Evolutionary conservation across 345 rosid species (phyloP).

Genomic region (Excoecaria cochinchinensis): DNA sequence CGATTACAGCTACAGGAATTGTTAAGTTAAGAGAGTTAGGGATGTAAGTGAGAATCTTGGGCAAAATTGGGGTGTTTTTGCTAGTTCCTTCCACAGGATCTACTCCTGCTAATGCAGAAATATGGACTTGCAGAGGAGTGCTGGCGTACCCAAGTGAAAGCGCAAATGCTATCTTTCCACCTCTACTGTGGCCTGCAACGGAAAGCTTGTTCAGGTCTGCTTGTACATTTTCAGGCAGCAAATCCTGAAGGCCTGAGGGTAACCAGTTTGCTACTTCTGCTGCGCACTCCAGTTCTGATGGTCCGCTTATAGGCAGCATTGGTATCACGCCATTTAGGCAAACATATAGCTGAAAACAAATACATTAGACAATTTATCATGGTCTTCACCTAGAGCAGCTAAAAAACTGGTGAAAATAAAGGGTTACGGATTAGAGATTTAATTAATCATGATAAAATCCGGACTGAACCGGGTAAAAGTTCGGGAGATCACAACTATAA

Average conservation of each 20-base stretch:
- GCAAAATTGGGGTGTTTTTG: neutral
- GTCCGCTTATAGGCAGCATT: slow-evolving; percentile 17
- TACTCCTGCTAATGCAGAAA: slow-evolving; percentile 30
- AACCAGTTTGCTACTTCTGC: slow-evolving; percentile 37
- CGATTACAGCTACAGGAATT: slow-evolving; percentile 30
- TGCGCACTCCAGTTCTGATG: slow-evolving; percentile 28
- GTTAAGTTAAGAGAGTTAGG: slow-evolving; percentile 27
- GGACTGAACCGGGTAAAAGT: too few relatives aligned
- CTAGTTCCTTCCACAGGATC: slow-evolving; percentile 38
- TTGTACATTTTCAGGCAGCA: slow-evolving; percentile 19
- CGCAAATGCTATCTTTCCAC: slow-evolving; percentile 39
- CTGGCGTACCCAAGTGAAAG: slow-evolving; percentile 29
- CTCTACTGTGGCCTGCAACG: slow-evolving; percentile 45
- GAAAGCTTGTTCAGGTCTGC: slow-evolving; percentile 19
- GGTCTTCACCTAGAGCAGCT: too few relatives aligned
- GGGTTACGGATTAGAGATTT: too few relatives aligned
- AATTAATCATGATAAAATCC: too few relatives aligned
- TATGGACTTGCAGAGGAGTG: neutral
- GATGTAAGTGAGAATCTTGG: slow-evolving; percentile 25
- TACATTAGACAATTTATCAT: too few relatives aligned
- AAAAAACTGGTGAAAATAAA: too few relatives aligned
- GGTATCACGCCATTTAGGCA: neutral
- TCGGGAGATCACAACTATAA: too few relatives aligned
- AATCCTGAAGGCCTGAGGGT: slow-evolving; percentile 12
- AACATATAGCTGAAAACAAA: neutral